These are phyloP conservation scores for Endocarpon pusillum DNA, from an alignment of 495 filamentous ascomycete species.

Conservation along the genomic window DNA sequence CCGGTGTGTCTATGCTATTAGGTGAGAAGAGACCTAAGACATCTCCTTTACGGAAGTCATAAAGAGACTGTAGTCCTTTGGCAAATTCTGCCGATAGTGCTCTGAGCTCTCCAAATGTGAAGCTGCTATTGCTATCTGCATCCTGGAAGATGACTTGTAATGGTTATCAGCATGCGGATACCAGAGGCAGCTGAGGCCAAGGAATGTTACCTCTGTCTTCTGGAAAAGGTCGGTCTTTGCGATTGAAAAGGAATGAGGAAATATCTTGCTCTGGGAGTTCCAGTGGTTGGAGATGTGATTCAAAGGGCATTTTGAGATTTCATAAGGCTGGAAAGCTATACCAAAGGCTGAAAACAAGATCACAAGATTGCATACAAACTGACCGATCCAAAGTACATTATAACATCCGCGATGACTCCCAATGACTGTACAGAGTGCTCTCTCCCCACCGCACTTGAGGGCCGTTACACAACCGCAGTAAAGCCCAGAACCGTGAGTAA, in stretches of 20 bases:
- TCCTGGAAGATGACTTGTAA: constrained; percentile 67
- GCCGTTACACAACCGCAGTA: too few relatives aligned
- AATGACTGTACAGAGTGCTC: too few relatives aligned
- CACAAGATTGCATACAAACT: too few relatives aligned
- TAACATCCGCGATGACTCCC: too few relatives aligned
- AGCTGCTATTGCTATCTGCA: constrained; percentile 49
- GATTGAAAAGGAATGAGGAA: constrained; percentile 65
- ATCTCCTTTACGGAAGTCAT: constrained; percentile 68
- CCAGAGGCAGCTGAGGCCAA: not conserved
- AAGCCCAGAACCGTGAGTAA: too few relatives aligned
- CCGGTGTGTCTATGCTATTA: constrained; percentile 58
- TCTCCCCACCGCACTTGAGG: too few relatives aligned
- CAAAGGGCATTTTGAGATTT: too few relatives aligned
- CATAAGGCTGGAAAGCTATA: too few relatives aligned
- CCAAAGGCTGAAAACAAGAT: too few relatives aligned
- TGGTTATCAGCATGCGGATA: constrained; percentile 10
- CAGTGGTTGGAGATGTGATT: too few relatives aligned
- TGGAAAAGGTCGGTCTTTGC: constrained; percentile 45
- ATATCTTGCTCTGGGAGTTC: constrained; percentile 42
- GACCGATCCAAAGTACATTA: too few relatives aligned
- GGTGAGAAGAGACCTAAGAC: constrained; percentile 54
- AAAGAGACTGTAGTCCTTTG: constrained; percentile 51
- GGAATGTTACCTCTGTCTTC: constrained; percentile 29
- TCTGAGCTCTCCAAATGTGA: constrained; percentile 57
- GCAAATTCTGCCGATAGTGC: constrained; percentile 57